A percentile compares a stretch with the other conserved stretches of the same genome.
These are phyloP conservation scores for Cercospora nicotianae DNA, from an alignment of 2,329 filamentous ascomycete species.

Conservation along the genomic window DNA sequence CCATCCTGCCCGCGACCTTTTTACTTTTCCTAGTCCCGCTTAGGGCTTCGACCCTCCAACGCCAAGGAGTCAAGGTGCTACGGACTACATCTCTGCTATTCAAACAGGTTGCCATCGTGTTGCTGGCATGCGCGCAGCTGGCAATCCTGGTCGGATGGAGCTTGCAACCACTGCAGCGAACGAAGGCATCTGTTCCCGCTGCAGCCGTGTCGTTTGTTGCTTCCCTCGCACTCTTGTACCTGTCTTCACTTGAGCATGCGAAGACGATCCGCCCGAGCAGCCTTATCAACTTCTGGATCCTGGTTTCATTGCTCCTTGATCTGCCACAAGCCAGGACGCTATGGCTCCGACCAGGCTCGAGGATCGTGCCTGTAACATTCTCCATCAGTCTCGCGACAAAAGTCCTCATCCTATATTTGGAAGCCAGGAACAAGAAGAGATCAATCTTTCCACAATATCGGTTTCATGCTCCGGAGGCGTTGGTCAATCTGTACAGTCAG, in stretches of 20 bases:
- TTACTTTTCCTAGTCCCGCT: constrained; percentile 23
- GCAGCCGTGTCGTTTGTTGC: constrained; percentile 23
- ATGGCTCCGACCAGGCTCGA: constrained; percentile 22
- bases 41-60: constrained; percentile 20
- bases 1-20: constrained; percentile 25
- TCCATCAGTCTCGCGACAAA: constrained; percentile 23
- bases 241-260: constrained; percentile 26
- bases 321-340: constrained; percentile 29
- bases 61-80: constrained; percentile 24
- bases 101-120: constrained; percentile 22
- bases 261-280: constrained; percentile 24
- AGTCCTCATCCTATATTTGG: constrained; percentile 24
- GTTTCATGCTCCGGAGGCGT: constrained; percentile 25
- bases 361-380: constrained; percentile 20
- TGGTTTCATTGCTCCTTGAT: constrained; percentile 25
- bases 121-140: constrained; percentile 23
- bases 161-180: constrained; percentile 18
- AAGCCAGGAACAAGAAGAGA: constrained; percentile 26
- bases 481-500: constrained; percentile 32
- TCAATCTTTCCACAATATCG: constrained; percentile 22
- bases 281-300: constrained; percentile 26
- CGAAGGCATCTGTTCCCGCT: constrained; percentile 22
- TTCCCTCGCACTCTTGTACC: constrained; percentile 23
- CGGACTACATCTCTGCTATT: constrained; percentile 15
- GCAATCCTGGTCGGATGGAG: constrained; percentile 24